Percentiles rank a stretch among this genome's conserved stretches.
phyloP scores from a whole-genome alignment of 2,329 filamentous ascomycete species.

The Fusarium pseudoanthophilum region DNA sequence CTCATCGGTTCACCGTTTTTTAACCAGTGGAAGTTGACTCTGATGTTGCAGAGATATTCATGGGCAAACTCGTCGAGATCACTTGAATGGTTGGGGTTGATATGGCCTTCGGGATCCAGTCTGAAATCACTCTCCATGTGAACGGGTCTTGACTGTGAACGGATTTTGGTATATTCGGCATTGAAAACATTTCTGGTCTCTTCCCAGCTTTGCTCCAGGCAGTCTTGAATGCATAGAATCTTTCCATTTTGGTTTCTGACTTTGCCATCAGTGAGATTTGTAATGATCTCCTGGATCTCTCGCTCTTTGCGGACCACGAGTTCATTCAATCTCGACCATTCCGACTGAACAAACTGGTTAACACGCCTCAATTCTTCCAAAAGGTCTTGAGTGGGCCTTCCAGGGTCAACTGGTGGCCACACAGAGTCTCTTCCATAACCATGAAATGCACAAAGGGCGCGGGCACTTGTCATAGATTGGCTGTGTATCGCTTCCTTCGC shows the following conservation, averaged over 20 bases:
- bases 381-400: not conserved
- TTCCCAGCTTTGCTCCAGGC: slow-evolving; percentile 18
- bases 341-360: not conserved
- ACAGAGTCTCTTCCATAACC: slow-evolving; percentile 12
- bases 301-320: slow-evolving; percentile 20
- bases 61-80: slow-evolving; percentile 35
- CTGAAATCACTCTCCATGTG: slow-evolving; percentile 21
- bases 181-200: slow-evolving; percentile 24
- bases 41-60: slow-evolving; percentile 28
- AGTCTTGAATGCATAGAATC: slow-evolving; percentile 1
- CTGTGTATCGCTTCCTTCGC: not conserved
- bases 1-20: not conserved
- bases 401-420: slow-evolving; percentile 33
- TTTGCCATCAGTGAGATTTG: slow-evolving; percentile 5
- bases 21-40: not conserved
- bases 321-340: slow-evolving; percentile 4
- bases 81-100: slow-evolving; percentile 16
- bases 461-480: not conserved
- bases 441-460: not conserved
- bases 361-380: not conserved
- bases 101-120: slow-evolving; percentile 21
- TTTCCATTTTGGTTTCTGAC: not conserved
- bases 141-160: not conserved
- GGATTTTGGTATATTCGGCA: slow-evolving; percentile 7
- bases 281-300: slow-evolving; percentile 20